These are phyloP conservation scores for Botrytis deweyae DNA, from an alignment of 2,329 filamentous ascomycete genomes.

Conservation along the genomic window DNA sequence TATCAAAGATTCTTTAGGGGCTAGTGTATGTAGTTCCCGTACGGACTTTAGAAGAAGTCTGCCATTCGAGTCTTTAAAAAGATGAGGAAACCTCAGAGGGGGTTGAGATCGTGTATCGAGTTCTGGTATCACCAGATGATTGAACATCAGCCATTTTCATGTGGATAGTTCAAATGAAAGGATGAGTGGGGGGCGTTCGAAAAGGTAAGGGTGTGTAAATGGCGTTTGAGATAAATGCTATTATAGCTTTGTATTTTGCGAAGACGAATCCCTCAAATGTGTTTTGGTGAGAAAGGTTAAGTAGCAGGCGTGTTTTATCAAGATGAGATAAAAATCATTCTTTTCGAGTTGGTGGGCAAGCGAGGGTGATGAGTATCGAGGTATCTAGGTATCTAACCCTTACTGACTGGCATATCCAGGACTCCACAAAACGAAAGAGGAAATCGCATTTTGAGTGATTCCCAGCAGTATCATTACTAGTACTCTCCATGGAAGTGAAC, in stretches of 20 bases:
- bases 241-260: neutral
- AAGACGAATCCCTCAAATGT: neutral
- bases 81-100: too few species aligned
- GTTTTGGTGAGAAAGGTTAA: neutral
- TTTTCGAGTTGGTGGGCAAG: rapidly evolving
- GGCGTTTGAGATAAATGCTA: rapidly evolving
- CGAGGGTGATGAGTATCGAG: neutral
- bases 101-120: neutral
- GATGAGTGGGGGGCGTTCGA: too few species aligned
- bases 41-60: too few species aligned
- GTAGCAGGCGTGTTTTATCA: neutral
- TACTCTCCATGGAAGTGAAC: neutral
- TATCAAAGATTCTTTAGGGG: too few species aligned
- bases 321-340: neutral
- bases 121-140: neutral
- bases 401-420: neutral
- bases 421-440: neutral
- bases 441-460: neutral
- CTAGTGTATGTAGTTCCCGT: too few species aligned
- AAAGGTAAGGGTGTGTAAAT: neutral
- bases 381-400: neutral
- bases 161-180: too few species aligned
- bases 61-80: too few species aligned
- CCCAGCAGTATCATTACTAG: neutral
- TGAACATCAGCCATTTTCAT: neutral